A percentile compares a stretch with the other conserved stretches of the same genome.
phyloP scores from a whole-genome alignment of 352 stramenopile species.

The Thalassiosira livingstoniorum region DNA sequence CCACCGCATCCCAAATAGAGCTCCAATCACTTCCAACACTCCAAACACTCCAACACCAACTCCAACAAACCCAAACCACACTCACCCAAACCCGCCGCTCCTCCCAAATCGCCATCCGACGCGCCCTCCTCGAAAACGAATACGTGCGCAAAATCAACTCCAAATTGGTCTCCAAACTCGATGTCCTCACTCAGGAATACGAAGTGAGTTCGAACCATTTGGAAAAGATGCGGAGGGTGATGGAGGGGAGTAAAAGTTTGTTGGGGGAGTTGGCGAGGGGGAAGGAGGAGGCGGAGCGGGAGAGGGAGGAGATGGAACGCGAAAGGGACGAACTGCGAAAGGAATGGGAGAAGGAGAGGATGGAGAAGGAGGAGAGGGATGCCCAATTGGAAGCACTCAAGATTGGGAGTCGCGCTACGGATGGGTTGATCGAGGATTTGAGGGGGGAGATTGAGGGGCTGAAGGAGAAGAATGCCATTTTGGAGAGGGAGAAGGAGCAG shows the following conservation, averaged over 20 bases:
- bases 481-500: too few species aligned
- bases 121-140: slow-evolving; percentile 28
- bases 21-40: too few species aligned
- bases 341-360: not conserved
- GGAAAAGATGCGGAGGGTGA: slow-evolving; percentile 1
- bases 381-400: slow-evolving; percentile 25
- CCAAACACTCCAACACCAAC: too few species aligned
- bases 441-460: too few species aligned
- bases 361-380: not conserved
- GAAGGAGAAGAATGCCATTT: too few species aligned
- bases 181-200: not conserved
- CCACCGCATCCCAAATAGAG: too few species aligned
- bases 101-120: slow-evolving; percentile 29
- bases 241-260: slow-evolving; percentile 8
- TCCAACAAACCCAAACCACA: not conserved
- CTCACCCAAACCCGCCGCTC: not conserved
- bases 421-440: slow-evolving; percentile 14
- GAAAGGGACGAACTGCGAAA: slow-evolving; percentile 1
- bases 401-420: not conserved
- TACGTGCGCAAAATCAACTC: slow-evolving; percentile 20
- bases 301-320: not conserved
- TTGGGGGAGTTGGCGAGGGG: slow-evolving; percentile 4
- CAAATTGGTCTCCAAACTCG: not conserved
- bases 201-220: slow-evolving; percentile 2
- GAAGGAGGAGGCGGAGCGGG: too few species aligned